Evolutionary conservation across 176 grass and related monocot genomes (phyloP).

Genomic region (Pharus latifolius): DNA sequence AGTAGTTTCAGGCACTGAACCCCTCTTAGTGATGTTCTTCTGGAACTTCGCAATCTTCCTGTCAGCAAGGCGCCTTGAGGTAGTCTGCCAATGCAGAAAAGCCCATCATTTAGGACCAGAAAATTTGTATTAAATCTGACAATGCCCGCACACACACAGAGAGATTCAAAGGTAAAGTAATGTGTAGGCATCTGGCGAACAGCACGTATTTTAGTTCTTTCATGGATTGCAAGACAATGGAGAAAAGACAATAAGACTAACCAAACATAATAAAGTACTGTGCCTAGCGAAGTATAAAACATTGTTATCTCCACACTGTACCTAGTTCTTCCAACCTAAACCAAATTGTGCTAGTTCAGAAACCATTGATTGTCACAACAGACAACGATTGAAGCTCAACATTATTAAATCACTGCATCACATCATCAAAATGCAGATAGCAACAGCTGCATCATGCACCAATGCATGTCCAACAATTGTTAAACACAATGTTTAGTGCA

Average conservation of each 20-base stretch:
- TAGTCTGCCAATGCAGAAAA: slow-evolving; percentile 31
- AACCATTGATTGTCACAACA: not conserved
- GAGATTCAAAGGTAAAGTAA: not conserved
- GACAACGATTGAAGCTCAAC: not conserved
- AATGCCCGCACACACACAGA: too few species aligned
- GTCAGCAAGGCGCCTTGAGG: slow-evolving; percentile 52
- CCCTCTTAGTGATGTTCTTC: slow-evolving; percentile 46
- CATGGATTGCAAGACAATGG: not conserved
- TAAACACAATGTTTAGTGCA: not conserved
- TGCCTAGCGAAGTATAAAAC: too few species aligned
- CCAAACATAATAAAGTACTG: not conserved
- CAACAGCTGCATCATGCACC: not conserved
- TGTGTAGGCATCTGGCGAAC: not conserved
- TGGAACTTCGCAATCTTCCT: slow-evolving; percentile 48
- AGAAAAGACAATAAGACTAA: not conserved
- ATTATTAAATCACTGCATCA: not conserved
- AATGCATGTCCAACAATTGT: not conserved
- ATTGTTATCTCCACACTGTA: too few species aligned
- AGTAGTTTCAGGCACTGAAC: slow-evolving; percentile 40
- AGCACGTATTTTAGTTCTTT: not conserved
- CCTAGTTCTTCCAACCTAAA: too few species aligned
- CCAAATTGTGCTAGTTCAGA: not conserved
- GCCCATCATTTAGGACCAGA: not conserved
- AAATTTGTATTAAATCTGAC: too few species aligned
- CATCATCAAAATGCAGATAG: not conserved